Evolutionary conservation across 192 early-diverging fungal genomes (phyloP).

Genomic region (Paraglomus occultum): DNA sequence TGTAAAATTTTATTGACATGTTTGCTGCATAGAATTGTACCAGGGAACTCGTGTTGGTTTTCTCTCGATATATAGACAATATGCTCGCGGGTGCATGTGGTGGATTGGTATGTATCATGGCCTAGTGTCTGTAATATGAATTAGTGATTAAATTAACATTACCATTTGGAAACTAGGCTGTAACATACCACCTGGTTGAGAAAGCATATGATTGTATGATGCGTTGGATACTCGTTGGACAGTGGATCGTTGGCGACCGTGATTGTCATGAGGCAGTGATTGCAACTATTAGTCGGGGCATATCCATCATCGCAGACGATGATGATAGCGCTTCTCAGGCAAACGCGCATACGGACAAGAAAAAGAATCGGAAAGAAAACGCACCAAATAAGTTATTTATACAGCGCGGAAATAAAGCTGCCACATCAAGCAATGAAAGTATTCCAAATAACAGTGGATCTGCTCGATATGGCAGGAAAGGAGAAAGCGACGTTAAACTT

Average conservation of each 20-base stretch:
- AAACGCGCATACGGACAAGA: constrained; percentile 41
- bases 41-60: constrained; percentile 62
- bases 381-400: constrained; percentile 39
- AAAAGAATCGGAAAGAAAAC: constrained; percentile 32
- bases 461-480: constrained; percentile 20
- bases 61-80: constrained; percentile 72
- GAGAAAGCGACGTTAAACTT: constrained; percentile 55
- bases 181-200: constrained; percentile 58
- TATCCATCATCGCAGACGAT: constrained; percentile 59
- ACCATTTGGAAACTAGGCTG: constrained; percentile 44
- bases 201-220: constrained; percentile 73
- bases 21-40: constrained; percentile 53
- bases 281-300: constrained; percentile 65
- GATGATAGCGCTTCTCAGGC: constrained; percentile 41
- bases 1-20: constrained; percentile 12
- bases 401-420: constrained; percentile 38
- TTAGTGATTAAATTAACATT: neutral
- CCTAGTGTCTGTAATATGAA: neutral
- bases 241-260: constrained; percentile 76
- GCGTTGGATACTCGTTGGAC: constrained; percentile 68
- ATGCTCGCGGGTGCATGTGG: constrained; percentile 39
- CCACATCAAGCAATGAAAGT: constrained; percentile 33
- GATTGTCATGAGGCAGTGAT: constrained; percentile 68
- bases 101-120: constrained; percentile 19
- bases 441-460: neutral